A percentile compares a stretch with the other conserved stretches of the same genome.
These are phyloP conservation scores for Aspergillus puulaauensis DNA, from an alignment of 2,329 filamentous ascomycete species.

Conservation along the genomic window DNA sequence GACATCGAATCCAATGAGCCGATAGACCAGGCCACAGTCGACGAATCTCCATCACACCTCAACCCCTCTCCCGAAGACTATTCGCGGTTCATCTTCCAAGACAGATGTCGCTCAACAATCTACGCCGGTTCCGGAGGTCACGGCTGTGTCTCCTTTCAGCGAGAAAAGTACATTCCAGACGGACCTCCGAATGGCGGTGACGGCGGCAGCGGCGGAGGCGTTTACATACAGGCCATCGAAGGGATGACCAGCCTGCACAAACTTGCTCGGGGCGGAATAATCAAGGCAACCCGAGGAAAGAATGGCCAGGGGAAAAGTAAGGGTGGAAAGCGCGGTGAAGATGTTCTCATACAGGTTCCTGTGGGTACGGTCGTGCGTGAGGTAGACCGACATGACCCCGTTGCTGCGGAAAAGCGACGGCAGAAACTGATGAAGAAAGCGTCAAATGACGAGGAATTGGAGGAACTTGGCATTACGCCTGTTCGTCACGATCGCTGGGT, in stretches of 20 bases:
- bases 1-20: slow-evolving; percentile 6
- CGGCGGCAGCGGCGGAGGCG: slow-evolving; percentile 83
- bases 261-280: slow-evolving; percentile 71
- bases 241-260: slow-evolving; percentile 94
- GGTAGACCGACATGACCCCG: slow-evolving; percentile 73
- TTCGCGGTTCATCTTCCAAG: slow-evolving; percentile 76
- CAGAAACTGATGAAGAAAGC: slow-evolving; percentile 3
- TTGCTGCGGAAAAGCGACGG: slow-evolving; percentile 62
- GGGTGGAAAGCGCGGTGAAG: slow-evolving; percentile 75
- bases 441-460: slow-evolving; percentile 37
- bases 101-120: slow-evolving; percentile 76
- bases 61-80: slow-evolving; percentile 86
- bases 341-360: slow-evolving; percentile 84
- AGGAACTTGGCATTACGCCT: slow-evolving; percentile 42
- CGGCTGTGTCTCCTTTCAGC: slow-evolving; percentile 90
- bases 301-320: slow-evolving; percentile 50
- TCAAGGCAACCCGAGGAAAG: slow-evolving; percentile 45
- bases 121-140: slow-evolving; percentile 80
- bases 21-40: slow-evolving; percentile 6
- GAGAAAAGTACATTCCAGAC: slow-evolving; percentile 84
- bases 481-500: slow-evolving; percentile 72
- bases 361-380: slow-evolving; percentile 90
- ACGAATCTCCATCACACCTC: slow-evolving; percentile 54
- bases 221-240: slow-evolving; percentile 91
- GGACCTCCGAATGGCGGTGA: slow-evolving; percentile 94